Conservation (phyloP, 139 green algal genomes). For the Penium margaritaceum region DNA sequence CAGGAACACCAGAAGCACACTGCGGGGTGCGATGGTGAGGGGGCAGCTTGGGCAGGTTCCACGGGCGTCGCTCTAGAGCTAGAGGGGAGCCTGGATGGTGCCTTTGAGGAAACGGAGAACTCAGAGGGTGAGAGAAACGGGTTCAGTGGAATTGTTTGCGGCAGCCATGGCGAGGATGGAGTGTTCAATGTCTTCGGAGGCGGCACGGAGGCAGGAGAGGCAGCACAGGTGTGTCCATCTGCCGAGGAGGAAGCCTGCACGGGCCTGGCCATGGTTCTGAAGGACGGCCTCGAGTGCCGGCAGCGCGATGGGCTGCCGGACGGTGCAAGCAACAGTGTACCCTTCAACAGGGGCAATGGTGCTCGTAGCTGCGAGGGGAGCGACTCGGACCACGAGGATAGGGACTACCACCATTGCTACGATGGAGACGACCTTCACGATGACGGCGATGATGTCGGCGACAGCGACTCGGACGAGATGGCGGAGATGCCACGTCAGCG, state of each 20-base stretch:
- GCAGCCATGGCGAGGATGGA: no score
- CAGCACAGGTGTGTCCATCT: no score
- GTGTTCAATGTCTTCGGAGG: no score
- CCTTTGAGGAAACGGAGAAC: no score
- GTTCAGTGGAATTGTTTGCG: no score
- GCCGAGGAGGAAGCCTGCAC: no score
- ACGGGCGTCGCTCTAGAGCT: background rate
- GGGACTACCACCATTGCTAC: background rate
- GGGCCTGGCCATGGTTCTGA: no score
- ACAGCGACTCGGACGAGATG: background rate
- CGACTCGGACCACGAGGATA: no score
- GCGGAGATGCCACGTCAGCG: conserved; percentile 14
- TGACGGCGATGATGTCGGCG: background rate
- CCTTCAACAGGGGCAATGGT: background rate
- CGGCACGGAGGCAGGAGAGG: no score
- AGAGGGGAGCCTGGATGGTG: no score
- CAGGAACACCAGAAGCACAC: background rate
- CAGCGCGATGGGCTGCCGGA: background rate
- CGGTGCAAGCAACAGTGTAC: background rate
- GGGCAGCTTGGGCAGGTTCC: background rate
- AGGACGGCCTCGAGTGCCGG: no score
- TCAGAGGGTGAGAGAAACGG: no score
- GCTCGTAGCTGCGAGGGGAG: background rate
- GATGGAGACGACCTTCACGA: background rate
- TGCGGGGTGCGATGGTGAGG: background rate